phyloP scores from a whole-genome alignment of 352 stramenopile species.

The Globisporangium okanoganense region DNA sequence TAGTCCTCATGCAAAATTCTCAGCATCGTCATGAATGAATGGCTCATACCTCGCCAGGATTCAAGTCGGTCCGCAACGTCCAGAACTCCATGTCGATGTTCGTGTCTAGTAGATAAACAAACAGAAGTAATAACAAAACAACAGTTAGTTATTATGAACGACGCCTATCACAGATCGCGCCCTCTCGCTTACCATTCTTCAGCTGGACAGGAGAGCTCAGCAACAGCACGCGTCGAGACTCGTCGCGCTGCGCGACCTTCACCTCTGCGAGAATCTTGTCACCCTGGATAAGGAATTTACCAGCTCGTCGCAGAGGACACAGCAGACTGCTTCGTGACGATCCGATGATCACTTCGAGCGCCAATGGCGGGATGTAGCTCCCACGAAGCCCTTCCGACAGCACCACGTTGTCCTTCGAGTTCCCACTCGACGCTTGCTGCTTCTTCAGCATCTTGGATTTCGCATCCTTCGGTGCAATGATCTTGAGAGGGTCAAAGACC shows the following conservation, averaged over 20 bases:
- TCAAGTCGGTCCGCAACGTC: constrained; percentile 53
- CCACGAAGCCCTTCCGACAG: constrained; percentile 71
- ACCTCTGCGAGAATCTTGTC: constrained; percentile 84
- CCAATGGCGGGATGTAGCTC: constrained; percentile 81
- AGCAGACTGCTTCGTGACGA: constrained; percentile 65
- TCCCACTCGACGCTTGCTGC: constrained; percentile 4
- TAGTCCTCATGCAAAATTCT: not conserved
- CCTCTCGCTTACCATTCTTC: constrained; percentile 69
- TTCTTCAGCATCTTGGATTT: constrained; percentile 27
- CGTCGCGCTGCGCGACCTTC: constrained; percentile 84
- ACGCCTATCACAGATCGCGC: not conserved
- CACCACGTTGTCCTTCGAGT: constrained; percentile 55
- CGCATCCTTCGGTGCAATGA: constrained; percentile 46
- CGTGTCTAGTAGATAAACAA: constrained; percentile 40
- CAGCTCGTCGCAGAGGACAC: constrained; percentile 76
- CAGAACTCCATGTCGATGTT: constrained; percentile 82
- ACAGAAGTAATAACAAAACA: constrained; percentile 1
- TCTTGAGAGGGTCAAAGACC: constrained; percentile 86
- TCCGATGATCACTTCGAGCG: constrained; percentile 81
- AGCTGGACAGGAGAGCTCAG: constrained; percentile 86
- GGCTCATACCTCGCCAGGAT: constrained; percentile 39
- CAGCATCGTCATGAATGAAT: not conserved
- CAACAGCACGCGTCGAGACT: constrained; percentile 77
- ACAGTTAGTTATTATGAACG: not conserved
- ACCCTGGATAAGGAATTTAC: constrained; percentile 87